Evolutionary conservation across 2,329 filamentous ascomycete genomes (phyloP).

Genomic region (Scedosporium minutisporum): DNA sequence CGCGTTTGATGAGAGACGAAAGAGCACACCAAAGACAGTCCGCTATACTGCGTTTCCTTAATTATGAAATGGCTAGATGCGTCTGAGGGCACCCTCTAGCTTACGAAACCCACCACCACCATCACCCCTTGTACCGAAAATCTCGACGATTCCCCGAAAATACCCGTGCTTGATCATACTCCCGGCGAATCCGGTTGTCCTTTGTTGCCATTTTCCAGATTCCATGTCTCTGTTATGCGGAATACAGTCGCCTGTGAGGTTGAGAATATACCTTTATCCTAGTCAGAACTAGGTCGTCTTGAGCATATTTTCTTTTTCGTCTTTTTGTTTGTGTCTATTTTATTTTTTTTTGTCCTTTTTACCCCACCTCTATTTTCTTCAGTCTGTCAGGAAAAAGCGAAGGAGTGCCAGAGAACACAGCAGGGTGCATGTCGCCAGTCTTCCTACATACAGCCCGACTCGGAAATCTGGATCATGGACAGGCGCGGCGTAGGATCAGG

Average conservation of each 20-base stretch:
- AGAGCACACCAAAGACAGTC: constrained; percentile 1
- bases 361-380: constrained; percentile 1
- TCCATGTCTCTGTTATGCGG: not conserved
- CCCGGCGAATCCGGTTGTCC: constrained; percentile 4
- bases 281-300: constrained; percentile 9
- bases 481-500: too few relatives aligned
- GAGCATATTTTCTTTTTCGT: constrained; percentile 4
- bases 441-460: too few relatives aligned
- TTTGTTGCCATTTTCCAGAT: constrained; percentile 2
- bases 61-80: constrained; percentile 6
- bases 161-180: constrained; percentile 6
- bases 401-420: not conserved
- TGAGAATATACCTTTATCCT: not conserved
- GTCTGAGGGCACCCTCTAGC: constrained; percentile 3
- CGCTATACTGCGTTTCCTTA: constrained; percentile 1
- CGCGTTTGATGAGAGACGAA: not conserved
- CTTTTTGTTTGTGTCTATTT: not conserved
- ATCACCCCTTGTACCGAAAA: not conserved
- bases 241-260: constrained; percentile 1
- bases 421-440: not conserved
- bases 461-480: too few relatives aligned
- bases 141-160: constrained; percentile 4
- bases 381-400: not conserved
- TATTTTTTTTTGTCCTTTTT: constrained; percentile 6
- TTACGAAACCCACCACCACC: constrained; percentile 1